phyloP scores from a whole-genome alignment of 2,329 filamentous ascomycete species.

The Ceratocystis alfenasii region DNA sequence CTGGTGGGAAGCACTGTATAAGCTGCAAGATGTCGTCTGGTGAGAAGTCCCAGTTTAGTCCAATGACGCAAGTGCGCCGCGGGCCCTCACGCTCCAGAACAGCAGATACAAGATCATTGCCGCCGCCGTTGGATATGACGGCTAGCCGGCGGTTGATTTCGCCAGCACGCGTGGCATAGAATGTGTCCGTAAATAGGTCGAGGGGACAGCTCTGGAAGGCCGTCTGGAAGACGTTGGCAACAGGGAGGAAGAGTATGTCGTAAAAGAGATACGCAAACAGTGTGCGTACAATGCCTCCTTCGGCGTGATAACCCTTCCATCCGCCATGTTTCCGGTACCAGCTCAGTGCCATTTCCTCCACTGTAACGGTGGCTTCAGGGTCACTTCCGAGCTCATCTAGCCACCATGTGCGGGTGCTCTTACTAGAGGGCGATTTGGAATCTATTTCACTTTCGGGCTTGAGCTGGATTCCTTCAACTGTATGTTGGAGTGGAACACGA shows the following conservation, averaged over 20 bases:
- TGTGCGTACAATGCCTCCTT: constrained; percentile 85
- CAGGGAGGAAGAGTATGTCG: constrained; percentile 82
- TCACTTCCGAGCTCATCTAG: constrained; percentile 59
- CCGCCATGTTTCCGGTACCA: constrained; percentile 63
- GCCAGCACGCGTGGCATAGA: constrained; percentile 72
- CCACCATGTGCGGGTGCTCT: constrained; percentile 71
- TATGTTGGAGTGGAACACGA: constrained; percentile 61
- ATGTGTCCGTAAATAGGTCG: constrained; percentile 84
- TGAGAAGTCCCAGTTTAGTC: constrained; percentile 81
- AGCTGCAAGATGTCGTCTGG: constrained; percentile 70
- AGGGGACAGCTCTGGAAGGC: constrained; percentile 87
- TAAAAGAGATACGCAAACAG: constrained; percentile 84
- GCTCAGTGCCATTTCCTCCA: constrained; percentile 88
- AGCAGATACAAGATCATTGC: constrained; percentile 50
- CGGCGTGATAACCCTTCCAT: constrained; percentile 90
- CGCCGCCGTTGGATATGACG: constrained; percentile 74
- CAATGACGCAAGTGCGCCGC: constrained; percentile 72
- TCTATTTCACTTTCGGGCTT: constrained; percentile 29
- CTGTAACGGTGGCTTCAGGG: constrained; percentile 58
- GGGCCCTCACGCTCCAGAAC: constrained; percentile 59
- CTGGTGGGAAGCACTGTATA: constrained; percentile 63
- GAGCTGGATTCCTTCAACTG: constrained; percentile 65
- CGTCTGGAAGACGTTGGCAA: constrained; percentile 96
- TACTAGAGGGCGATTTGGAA: constrained; percentile 13
- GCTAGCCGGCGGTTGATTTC: constrained; percentile 83